Evolutionary conservation across 805 yeast genomes (phyloP).

Genomic region (Teunomyces pallodes): DNA sequence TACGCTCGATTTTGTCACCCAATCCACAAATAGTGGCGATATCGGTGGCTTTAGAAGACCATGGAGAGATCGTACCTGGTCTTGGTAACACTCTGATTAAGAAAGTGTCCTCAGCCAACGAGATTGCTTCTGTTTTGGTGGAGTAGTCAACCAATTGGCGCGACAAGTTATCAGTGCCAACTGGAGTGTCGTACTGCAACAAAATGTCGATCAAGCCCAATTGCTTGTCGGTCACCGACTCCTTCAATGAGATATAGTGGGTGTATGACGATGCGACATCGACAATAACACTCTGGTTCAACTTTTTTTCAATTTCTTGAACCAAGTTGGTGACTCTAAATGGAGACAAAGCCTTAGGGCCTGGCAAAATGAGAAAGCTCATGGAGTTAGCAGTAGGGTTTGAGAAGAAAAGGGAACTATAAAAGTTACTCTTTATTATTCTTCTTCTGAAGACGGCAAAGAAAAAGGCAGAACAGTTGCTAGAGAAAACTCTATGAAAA

Average conservation of each 20-base stretch:
- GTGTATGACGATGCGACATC: slow-evolving; percentile 71
- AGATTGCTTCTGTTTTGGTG: slow-evolving; percentile 22
- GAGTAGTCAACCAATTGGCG: slow-evolving; percentile 38
- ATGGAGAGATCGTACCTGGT: slow-evolving; percentile 95
- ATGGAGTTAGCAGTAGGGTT: slow-evolving; percentile 4
- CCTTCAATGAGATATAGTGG: slow-evolving; percentile 71
- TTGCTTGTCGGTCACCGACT: slow-evolving; percentile 38
- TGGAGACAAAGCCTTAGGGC: slow-evolving; percentile 85
- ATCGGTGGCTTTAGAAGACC: slow-evolving; percentile 99
- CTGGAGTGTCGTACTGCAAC: slow-evolving; percentile 70
- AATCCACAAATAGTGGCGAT: slow-evolving; percentile 88
- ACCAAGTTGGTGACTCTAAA: slow-evolving; percentile 77
- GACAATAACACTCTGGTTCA: slow-evolving; percentile 60
- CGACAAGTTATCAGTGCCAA: slow-evolving; percentile 51
- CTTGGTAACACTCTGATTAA: slow-evolving; percentile 83
- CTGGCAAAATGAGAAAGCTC: slow-evolving; percentile 57
- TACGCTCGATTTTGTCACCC: slow-evolving; percentile 64
- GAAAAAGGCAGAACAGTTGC: neutral
- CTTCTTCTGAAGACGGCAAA: neutral
- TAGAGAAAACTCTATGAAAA: neutral
- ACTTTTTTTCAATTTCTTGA: slow-evolving; percentile 68
- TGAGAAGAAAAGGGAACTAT: too few relatives aligned
- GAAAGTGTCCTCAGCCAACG: slow-evolving; percentile 40
- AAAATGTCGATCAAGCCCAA: slow-evolving; percentile 53
- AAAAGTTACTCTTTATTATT: neutral